Conservation (phyloP, 2,329 filamentous ascomycete genomes). For the Exophiala sp. region DNA sequence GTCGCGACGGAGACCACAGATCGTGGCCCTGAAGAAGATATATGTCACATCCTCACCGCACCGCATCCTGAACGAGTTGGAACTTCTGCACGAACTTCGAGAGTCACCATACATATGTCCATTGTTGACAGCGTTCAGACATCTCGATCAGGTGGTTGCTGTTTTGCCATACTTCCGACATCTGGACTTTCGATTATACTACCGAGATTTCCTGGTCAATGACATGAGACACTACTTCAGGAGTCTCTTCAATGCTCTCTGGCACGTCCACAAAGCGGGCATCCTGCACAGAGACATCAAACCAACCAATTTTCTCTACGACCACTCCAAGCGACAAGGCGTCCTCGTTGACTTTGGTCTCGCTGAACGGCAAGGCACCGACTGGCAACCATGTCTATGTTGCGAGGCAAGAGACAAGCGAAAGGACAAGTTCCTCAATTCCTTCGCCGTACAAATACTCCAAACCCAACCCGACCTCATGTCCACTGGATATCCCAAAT, state of each 20-base stretch:
- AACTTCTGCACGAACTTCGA: conserved; percentile 82
- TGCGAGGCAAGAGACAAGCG: conserved; percentile 62
- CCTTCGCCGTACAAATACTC: conserved; percentile 37
- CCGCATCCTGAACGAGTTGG: conserved; percentile 93
- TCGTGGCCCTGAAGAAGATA: conserved; percentile 98
- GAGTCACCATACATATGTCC: conserved; percentile 84
- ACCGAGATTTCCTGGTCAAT: conserved; percentile 77
- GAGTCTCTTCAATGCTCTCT: conserved; percentile 80
- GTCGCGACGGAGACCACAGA: conserved; percentile 59
- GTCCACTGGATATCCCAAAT: conserved; percentile 75
- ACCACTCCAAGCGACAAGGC: conserved; percentile 61
- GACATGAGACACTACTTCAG: conserved; percentile 90
- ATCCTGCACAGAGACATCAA: conserved; percentile 97
- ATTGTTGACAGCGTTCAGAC: conserved; percentile 92
- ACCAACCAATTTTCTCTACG: conserved; percentile 60
- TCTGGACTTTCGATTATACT: conserved; percentile 87
- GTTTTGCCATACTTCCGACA: conserved; percentile 95
- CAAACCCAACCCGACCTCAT: conserved; percentile 29
- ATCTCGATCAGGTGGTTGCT: conserved; percentile 90
- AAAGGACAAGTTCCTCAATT: conserved; percentile 42
- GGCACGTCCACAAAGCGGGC: conserved; percentile 73
- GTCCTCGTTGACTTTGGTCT: conserved; percentile 99
- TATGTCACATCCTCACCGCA: conserved; percentile 95
- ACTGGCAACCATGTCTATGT: conserved; percentile 79
- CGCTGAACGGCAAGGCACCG: conserved; percentile 70